Conservation (phyloP, 2,329 filamentous ascomycete species). For the Trichoderma breve region DNA sequence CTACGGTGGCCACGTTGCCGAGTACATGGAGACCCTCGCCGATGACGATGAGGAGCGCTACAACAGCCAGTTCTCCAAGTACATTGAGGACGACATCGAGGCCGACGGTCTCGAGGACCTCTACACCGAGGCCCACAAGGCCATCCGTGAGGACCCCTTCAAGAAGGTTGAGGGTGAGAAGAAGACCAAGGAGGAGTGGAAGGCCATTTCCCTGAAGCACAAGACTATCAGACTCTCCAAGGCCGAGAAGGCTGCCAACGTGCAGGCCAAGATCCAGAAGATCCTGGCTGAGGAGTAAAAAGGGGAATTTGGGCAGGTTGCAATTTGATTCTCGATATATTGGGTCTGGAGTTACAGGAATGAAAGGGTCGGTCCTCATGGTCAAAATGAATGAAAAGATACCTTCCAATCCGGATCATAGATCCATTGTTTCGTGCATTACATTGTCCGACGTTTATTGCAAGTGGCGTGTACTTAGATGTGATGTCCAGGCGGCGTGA, state of each 20-base stretch:
- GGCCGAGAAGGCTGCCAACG: conserved; percentile 76
- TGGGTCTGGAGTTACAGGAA: conserved; percentile 42
- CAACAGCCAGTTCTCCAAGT: conserved; percentile 97
- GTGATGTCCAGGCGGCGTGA: neutral
- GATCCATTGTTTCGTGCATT: conserved; percentile 12
- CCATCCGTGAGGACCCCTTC: conserved; percentile 96
- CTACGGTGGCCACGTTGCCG: conserved; percentile 94
- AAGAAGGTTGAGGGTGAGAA: conserved; percentile 83
- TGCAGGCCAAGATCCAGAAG: conserved; percentile 89
- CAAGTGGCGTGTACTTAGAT: neutral
- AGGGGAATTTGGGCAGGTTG: conserved; percentile 27
- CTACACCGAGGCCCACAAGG: conserved; percentile 90
- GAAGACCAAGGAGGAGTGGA: conserved; percentile 98
- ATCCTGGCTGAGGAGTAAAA: conserved; percentile 56
- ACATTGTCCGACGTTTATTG: neutral
- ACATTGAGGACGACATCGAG: conserved; percentile 95
- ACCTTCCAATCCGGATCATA: conserved; percentile 32
- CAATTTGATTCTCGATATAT: conserved; percentile 27
- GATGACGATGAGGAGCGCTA: conserved; percentile 99
- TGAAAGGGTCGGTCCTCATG: conserved; percentile 35
- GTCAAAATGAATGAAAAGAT: conserved; percentile 40
- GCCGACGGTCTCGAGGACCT: conserved; percentile 96
- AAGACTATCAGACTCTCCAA: conserved; percentile 72
- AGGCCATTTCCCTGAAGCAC: conserved; percentile 93
- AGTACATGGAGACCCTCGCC: conserved; percentile 99